Conservation (phyloP, 805 yeast genomes). For the Ogataea zsoltii region DNA sequence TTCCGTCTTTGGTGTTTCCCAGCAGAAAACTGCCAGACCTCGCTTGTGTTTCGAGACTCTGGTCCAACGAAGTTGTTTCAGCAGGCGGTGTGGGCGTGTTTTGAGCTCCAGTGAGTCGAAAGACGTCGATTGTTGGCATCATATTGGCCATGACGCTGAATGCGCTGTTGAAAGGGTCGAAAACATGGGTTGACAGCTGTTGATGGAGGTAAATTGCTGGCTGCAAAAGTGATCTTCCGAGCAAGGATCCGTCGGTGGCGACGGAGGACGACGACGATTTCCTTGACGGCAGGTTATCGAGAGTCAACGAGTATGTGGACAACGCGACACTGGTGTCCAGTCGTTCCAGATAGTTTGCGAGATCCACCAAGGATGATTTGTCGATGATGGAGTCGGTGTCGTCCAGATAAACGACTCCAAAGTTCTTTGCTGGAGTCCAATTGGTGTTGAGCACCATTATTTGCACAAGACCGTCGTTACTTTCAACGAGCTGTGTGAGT, state of each 20-base stretch:
- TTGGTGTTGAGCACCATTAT: conserved; percentile 30
- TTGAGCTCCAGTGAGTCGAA: neutral
- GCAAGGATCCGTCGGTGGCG: conserved; percentile 23
- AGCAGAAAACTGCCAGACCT: conserved; percentile 28
- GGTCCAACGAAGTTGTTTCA: conserved; percentile 6
- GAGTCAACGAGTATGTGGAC: conserved; percentile 27
- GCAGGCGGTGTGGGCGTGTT: no score
- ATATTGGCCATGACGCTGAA: conserved; percentile 26
- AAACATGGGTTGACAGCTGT: conserved; percentile 28
- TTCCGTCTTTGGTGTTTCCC: conserved; percentile 25
- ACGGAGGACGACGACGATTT: conserved; percentile 22
- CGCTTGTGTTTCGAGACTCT: conserved; percentile 11
- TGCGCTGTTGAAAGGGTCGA: conserved; percentile 32
- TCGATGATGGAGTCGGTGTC: conserved; percentile 20
- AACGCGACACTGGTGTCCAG: conserved; percentile 29
- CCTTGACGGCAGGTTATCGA: conserved; percentile 29
- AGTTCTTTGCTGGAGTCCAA: conserved; percentile 33
- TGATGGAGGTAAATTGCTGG: conserved; percentile 33
- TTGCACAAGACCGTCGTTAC: conserved; percentile 21
- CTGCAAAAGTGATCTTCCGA: conserved; percentile 31
- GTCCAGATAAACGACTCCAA: conserved; percentile 31
- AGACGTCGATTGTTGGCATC: conserved; percentile 14
- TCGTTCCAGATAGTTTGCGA: conserved; percentile 28
- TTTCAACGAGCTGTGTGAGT: conserved; percentile 13
- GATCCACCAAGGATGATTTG: conserved; percentile 20